phyloP scores from a whole-genome alignment of 768 basidiomycete genomes.

The Lepiota venenata region DNA sequence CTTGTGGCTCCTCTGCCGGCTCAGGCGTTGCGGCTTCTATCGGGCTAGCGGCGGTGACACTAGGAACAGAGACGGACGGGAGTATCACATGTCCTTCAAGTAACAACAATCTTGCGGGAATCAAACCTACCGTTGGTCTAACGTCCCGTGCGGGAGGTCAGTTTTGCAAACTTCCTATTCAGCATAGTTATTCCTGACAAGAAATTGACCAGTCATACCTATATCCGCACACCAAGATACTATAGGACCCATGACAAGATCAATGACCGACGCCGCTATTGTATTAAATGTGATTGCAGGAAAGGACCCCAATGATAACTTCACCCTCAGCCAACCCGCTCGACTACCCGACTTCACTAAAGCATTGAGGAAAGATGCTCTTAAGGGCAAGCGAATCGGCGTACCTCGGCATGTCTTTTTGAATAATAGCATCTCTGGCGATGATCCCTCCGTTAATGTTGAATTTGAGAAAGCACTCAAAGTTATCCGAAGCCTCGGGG shows the following conservation, averaged over 20 bases:
- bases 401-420: conserved; percentile 43
- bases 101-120: conserved; percentile 53
- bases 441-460: conserved; percentile 30
- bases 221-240: conserved; percentile 57
- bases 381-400: conserved; percentile 51
- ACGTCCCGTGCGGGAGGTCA: conserved; percentile 58
- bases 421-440: conserved; percentile 28
- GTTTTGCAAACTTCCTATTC: neutral
- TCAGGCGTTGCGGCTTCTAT: conserved; percentile 53
- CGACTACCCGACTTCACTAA: conserved; percentile 52
- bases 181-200: neutral
- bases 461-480: conserved; percentile 38
- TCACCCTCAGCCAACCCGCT: conserved; percentile 48
- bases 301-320: conserved; percentile 50
- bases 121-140: conserved; percentile 58
- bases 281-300: conserved; percentile 57
- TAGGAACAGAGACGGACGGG: conserved; percentile 52
- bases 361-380: conserved; percentile 44
- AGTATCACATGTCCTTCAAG: conserved; percentile 52
- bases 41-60: conserved; percentile 43
- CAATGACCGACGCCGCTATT: conserved; percentile 50
- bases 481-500: conserved; percentile 37
- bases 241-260: conserved; percentile 53
- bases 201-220: conserved; percentile 41
- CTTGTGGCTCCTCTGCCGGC: conserved; percentile 58